phyloP scores from a whole-genome alignment of 768 basidiomycete species.

The Sarcomyxa edulis region DNA sequence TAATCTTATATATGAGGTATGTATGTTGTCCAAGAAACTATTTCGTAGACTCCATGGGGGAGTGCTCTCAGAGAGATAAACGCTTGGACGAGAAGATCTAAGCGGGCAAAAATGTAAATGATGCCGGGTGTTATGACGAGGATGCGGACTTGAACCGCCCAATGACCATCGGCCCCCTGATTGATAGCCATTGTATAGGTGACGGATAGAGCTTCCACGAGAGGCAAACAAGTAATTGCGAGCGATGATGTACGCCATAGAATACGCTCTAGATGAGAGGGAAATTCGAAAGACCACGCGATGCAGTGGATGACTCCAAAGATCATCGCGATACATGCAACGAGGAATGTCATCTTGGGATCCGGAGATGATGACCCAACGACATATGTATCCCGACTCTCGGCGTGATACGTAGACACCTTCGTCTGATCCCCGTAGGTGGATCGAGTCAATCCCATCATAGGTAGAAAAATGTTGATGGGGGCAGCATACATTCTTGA shows the following conservation, averaged over 20 bases:
- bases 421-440: too few relatives aligned
- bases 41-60: slow-evolving; percentile 7
- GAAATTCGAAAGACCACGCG: slow-evolving; percentile 21
- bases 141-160: too few relatives aligned
- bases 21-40: slow-evolving; percentile 13
- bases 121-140: slow-evolving; percentile 1
- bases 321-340: slow-evolving; percentile 4
- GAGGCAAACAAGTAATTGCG: slow-evolving; percentile 10
- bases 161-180: too few relatives aligned
- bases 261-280: slow-evolving; percentile 11
- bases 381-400: too few relatives aligned
- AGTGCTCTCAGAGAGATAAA: slow-evolving; percentile 8
- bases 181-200: too few relatives aligned
- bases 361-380: too few relatives aligned
- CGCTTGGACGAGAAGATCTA: slow-evolving; percentile 7
- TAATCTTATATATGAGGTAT: slow-evolving; percentile 9
- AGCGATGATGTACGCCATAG: slow-evolving; percentile 18
- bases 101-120: slow-evolving; percentile 10
- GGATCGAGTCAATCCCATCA: too few relatives aligned
- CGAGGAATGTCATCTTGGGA: background rate
- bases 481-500: too few relatives aligned
- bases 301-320: slow-evolving; percentile 20
- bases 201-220: too few relatives aligned
- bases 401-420: too few relatives aligned
- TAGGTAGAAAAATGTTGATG: too few relatives aligned